Evolutionary conservation across 2,329 filamentous ascomycete genomes (phyloP).

Genomic region (Corinectria fuckeliana): DNA sequence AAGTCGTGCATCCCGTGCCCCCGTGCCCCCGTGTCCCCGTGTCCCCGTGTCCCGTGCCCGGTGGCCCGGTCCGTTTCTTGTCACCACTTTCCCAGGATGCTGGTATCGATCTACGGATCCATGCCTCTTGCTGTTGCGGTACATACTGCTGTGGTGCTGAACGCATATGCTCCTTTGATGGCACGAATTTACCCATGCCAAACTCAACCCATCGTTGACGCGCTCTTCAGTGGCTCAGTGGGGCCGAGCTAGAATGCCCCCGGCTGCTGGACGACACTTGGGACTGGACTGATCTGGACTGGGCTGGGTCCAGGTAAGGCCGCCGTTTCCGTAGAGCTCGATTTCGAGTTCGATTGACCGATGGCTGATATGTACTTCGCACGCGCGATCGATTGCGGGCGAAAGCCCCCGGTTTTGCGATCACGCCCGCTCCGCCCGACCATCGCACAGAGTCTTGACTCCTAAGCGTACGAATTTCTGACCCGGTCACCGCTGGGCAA

Average conservation of each 20-base stretch:
- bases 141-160: constrained; percentile 4
- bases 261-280: constrained; percentile 7
- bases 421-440: background rate
- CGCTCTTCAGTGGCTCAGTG: background rate
- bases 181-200: background rate
- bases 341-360: constrained; percentile 3
- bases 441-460: background rate
- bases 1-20: background rate
- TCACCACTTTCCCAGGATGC: background rate
- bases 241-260: constrained; percentile 4
- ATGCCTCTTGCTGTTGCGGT: background rate
- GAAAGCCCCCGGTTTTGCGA: background rate
- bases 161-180: background rate
- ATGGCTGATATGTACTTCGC: constrained; percentile 5
- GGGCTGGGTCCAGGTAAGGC: constrained; percentile 3
- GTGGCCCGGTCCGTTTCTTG: constrained; percentile 1
- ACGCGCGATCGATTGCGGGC: constrained; percentile 12
- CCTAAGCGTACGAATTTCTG: no score
- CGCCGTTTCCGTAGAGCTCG: constrained; percentile 8
- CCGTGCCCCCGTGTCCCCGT: background rate
- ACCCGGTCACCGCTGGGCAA: background rate
- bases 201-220: constrained; percentile 2
- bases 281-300: no score
- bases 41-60: background rate
- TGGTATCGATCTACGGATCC: constrained; percentile 8